Evolutionary conservation across 305 asterid species (phyloP).

Genomic region (Solanum hybrid): DNA sequence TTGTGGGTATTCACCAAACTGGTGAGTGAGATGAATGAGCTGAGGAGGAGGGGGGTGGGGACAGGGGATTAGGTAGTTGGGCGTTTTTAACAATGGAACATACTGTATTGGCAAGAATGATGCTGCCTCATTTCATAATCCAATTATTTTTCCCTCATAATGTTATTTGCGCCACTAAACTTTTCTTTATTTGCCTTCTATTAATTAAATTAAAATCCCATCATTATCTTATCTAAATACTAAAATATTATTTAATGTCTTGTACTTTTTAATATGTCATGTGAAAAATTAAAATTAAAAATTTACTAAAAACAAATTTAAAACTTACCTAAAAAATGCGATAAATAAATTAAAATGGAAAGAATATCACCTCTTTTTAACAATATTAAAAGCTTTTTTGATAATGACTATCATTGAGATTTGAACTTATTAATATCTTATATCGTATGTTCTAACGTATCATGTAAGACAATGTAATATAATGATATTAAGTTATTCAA

Average conservation of each 20-base stretch:
- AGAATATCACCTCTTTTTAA: neutral
- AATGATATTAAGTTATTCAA: no score
- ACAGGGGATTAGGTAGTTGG: slow-evolving; percentile 15
- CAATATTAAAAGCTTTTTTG: neutral
- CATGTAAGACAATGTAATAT: no score
- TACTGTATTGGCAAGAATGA: neutral
- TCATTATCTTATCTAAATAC: neutral
- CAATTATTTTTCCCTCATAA: neutral
- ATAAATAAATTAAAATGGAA: no score
- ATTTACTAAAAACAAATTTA: no score
- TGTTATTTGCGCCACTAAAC: neutral
- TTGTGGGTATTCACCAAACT: neutral
- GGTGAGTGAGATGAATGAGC: neutral
- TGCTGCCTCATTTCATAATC: neutral
- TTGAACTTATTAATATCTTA: no score
- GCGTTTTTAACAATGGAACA: slow-evolving; percentile 19
- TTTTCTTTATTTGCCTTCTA: neutral
- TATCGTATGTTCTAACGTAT: no score
- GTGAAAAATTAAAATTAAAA: no score
- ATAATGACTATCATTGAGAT: neutral
- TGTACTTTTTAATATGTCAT: no score
- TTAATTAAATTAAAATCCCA: neutral
- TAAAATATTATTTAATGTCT: no score
- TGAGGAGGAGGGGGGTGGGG: neutral
- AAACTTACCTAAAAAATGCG: neutral